Evolutionary conservation across 306 rosid genomes (phyloP).

Genomic region (Vicia faba): DNA sequence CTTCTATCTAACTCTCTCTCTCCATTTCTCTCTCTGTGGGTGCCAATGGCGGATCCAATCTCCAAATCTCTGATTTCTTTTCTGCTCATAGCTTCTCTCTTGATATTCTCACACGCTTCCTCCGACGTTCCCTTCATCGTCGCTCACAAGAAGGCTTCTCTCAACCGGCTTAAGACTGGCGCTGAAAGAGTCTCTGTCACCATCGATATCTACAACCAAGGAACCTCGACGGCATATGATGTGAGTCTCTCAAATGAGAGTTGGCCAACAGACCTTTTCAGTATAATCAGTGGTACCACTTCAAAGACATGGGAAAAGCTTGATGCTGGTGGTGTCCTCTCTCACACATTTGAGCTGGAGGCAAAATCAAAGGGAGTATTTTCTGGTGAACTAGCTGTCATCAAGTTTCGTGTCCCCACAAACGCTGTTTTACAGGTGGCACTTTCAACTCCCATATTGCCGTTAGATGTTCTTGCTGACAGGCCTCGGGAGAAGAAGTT

Average conservation of each 20-base stretch:
- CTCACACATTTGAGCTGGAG: too few species aligned
- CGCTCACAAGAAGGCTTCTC: conserved; percentile 94
- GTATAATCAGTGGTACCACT: too few species aligned
- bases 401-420: too few species aligned
- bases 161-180: conserved; percentile 87
- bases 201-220: conserved; percentile 94
- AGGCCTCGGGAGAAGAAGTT: conserved; percentile 89
- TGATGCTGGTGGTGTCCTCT: too few species aligned
- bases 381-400: too few species aligned
- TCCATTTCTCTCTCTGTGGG: neutral
- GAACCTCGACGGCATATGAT: conserved; percentile 93
- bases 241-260: conserved; percentile 69
- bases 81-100: conserved; percentile 46
- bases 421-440: too few species aligned
- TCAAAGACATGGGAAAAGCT: too few species aligned
- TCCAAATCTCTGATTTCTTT: conserved; percentile 37
- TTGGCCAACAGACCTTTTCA: too few species aligned
- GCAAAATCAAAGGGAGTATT: too few species aligned
- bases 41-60: conserved; percentile 62
- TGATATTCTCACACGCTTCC: conserved; percentile 57
- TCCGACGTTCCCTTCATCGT: conserved; percentile 87
- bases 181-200: conserved; percentile 83
- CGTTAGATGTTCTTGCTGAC: conserved; percentile 91
- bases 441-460: conserved; percentile 88
- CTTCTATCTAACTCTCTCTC: too few species aligned